Base-by-base conservation (phyloP, 345 rosid genomes). In the Arabis alpina region DNA sequence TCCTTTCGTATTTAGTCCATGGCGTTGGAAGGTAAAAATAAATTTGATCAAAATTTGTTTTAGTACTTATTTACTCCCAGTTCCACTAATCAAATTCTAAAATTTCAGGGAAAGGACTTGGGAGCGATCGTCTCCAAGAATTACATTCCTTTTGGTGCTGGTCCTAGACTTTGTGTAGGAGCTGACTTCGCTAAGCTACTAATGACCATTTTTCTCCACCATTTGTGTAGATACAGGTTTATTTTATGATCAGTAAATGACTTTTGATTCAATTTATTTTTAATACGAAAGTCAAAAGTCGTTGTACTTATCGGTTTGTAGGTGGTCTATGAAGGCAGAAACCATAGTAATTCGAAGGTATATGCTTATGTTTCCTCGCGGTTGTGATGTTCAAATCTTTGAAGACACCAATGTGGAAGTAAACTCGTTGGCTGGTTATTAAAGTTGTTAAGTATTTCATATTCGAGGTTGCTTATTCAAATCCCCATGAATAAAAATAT, bases 101-200 rank as follows among this genome's bases (percentile, higher is more conserved):
- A 4, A 3, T 67, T 5, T 2, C 11, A 70, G 68, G 43, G 68
- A 4, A 40, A 71, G 61, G 70, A 66, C 5, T 36, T 66, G 5
- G n/a, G 19, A 2, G 19, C 25, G 0, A 50, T 40, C 1, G 10
- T 63, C 25, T 51, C 70, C 6, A 65, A 51, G 27, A 61, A 12
- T 16, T 61, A 61, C 45, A 40, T 61, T 14, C 75, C 69, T 4
- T 61, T 71, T 61, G 75, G 75, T 3, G 62, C 54, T 11, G 75
- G 75, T 39, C 10, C 68, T 5, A 71, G 69, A 62, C 61, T 71
- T 0, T 68, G 73, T 16, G 55, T 48, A 30, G 73, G 73, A 19
- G 55, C 73, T 55, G 43, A 68, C 12, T 55, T 54, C 4, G 71
- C 71, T 15, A 40, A 32, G 36, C 36, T 32, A 7, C 6, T 32